Evolutionary conservation across 1,284 basidiomycete genomes (phyloP), one percentile per base, ranked within the genome.

Genomic region (Limonomyces culmigenus): DNA sequence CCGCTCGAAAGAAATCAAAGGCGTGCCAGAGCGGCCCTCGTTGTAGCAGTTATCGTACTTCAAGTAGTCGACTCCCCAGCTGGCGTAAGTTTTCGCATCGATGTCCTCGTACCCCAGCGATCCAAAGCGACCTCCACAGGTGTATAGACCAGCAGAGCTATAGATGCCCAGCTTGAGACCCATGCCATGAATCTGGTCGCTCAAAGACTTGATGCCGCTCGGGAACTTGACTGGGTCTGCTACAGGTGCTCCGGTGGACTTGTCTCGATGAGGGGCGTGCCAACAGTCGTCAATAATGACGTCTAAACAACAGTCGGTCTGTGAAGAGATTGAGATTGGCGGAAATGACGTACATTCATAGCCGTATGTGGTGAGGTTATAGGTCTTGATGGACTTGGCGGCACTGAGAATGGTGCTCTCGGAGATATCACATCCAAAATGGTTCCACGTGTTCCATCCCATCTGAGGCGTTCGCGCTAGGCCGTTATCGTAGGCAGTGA

Each of bases 31-130:
- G 15, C 54, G 57, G 12, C 62, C 63, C 40, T 60, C 52, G 45
- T 63, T 63, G 46, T 51, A 61, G 46, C 60, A 63, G 41, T 63
- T 64, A 44, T 62, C 62, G 42, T 65, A 66, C 47, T 64, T 63
- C 14, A 63, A 49, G 39, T 62, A 58, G 41, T 62, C 52, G 42
- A 63, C 52, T 14, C 57, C 60, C 62, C 62, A 61, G 16, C 54
- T 52, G 11, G 60, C 59, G 46, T 60, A 62, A 12, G 56, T 55
- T 43, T 62, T 38, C 4, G 65, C 65, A 42, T 69, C 66, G 38
- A 62, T 56, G 21, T 53, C 48, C 46, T 69, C 66, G 39, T 59
- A 54, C 15, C 55, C 63, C 2, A 67, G 48, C 3, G 62, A 65
- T 10, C 65, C 66, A 23, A 59, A 59, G 4, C 47, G 52, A 2